Evolutionary conservation across 805 yeast genomes (phyloP), one percentile per base, ranked within the genome.

Genomic region (Zygoascus bituminiphila): DNA sequence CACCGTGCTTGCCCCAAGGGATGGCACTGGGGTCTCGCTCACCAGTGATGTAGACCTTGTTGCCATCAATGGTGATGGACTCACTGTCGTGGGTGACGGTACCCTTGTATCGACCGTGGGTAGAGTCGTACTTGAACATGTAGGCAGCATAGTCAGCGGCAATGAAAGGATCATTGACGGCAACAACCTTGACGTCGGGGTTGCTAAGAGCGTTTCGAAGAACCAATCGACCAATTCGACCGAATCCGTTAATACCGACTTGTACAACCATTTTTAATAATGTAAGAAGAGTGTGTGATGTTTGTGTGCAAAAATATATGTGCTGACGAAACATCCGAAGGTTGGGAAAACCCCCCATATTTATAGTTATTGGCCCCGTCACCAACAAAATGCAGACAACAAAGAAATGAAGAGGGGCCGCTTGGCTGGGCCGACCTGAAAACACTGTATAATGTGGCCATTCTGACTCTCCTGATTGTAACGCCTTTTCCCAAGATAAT

Each of bases 111-210:
- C 74, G 75, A 64, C 95, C 94, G 76, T 87, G 96, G 58, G 95
- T 87, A 53, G 95, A 85, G 73, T 87, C 96, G 74, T 86, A 87
- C 77, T 87, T 88, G 85, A 87, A 86, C 88, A 87, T 81, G 79
- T 87, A 87, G 56, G 95, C 85, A 64, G 95, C 95, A 72, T 87
- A 87, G 60, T 87, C 95, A 53, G 93, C 77, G 54, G 80, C 79
- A 63, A 87, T 88, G 77, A 85, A 87, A 55, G 96, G 96, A 71
- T 88, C 93, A 71, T 88, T 88, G 78, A 88, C 74, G 58, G 94
- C 94, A 57, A 85, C 86, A 57, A 88, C 83, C 62, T 84, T 77
- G 64, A 88, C 82, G 72, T 82, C 88, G 51, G 74, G 68, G 78
- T 87, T 79, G 53, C 68, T 57, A 57, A 86, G 72, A 55, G 94